Percentiles rank a stretch among this genome's conserved stretches.
Evolutionary conservation across 1,284 basidiomycete genomes (phyloP).

Genomic region (Tilletia walkeri): DNA sequence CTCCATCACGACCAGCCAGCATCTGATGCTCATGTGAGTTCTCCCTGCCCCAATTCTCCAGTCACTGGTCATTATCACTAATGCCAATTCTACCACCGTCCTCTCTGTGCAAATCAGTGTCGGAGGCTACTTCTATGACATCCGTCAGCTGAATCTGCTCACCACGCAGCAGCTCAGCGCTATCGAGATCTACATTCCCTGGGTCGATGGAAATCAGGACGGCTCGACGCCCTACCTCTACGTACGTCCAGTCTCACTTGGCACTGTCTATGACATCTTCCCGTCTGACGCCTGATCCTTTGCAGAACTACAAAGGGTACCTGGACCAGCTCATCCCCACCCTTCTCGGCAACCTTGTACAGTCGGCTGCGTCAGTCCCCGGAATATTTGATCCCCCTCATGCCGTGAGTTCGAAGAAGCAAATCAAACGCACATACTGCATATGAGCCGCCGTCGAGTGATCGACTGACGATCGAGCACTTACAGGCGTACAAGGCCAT

Average conservation of each 20-base stretch:
- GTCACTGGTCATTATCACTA: not conserved
- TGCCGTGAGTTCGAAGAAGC: no score
- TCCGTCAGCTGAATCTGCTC: conserved; percentile 13
- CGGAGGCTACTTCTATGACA: conserved; percentile 9
- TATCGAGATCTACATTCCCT: conserved; percentile 13
- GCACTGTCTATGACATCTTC: not conserved
- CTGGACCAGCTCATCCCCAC: conserved; percentile 3
- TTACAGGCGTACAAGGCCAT: conserved; percentile 7
- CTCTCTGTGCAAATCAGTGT: not conserved
- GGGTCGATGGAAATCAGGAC: conserved; percentile 14
- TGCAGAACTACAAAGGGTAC: conserved; percentile 9
- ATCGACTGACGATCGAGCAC: no score
- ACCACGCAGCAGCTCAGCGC: not conserved
- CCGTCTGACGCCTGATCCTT: not conserved
- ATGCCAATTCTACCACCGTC: not conserved
- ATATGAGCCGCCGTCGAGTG: no score
- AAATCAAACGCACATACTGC: no score
- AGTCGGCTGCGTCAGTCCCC: not conserved
- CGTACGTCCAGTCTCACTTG: not conserved
- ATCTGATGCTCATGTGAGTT: conserved; percentile 15
- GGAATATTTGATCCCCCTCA: conserved; percentile 9
- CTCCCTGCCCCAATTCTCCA: no score
- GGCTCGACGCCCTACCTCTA: conserved; percentile 11
- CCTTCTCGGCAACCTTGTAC: conserved; percentile 6
- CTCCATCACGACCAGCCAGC: not conserved